Evolutionary conservation across 2,329 filamentous ascomycete species (phyloP).

Genomic region (Neofusicoccum cordaticola): DNA sequence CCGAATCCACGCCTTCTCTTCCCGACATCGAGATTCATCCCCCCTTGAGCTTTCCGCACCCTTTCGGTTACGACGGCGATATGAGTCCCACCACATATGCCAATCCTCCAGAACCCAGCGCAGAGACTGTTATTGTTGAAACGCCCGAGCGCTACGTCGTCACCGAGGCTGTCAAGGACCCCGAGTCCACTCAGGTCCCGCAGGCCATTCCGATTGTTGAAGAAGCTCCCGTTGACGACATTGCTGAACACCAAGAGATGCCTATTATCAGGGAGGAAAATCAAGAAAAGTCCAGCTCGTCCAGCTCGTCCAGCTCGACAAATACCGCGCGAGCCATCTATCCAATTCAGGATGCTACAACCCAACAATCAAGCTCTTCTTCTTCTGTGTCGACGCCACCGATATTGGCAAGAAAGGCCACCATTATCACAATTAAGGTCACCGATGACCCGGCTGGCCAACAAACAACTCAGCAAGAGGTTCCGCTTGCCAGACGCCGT

Average conservation of each 20-base stretch:
- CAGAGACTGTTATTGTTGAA: not conserved
- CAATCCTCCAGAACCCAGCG: not conserved
- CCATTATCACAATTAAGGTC: not conserved
- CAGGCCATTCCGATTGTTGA: not conserved
- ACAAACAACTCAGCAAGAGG: not conserved
- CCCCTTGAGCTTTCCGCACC: not conserved
- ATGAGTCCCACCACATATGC: not conserved
- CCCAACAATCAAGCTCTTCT: not conserved
- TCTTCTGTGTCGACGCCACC: not conserved
- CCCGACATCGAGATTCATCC: not conserved
- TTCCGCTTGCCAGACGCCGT: no score
- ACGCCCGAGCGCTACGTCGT: not conserved
- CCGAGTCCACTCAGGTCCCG: not conserved
- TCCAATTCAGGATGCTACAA: no score
- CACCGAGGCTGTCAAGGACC: not conserved
- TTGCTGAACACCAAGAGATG: not conserved
- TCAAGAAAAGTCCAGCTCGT: not conserved
- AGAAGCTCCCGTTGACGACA: not conserved
- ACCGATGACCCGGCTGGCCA: not conserved
- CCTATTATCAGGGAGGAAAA: not conserved
- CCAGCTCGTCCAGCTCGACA: not conserved
- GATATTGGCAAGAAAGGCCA: not conserved
- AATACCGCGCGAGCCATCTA: not conserved
- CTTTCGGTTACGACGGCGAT: not conserved
- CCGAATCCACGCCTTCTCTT: not conserved